Evolutionary conservation across 2,329 filamentous ascomycete species (phyloP).

Genomic region (Colletotrichum tanaceti): DNA sequence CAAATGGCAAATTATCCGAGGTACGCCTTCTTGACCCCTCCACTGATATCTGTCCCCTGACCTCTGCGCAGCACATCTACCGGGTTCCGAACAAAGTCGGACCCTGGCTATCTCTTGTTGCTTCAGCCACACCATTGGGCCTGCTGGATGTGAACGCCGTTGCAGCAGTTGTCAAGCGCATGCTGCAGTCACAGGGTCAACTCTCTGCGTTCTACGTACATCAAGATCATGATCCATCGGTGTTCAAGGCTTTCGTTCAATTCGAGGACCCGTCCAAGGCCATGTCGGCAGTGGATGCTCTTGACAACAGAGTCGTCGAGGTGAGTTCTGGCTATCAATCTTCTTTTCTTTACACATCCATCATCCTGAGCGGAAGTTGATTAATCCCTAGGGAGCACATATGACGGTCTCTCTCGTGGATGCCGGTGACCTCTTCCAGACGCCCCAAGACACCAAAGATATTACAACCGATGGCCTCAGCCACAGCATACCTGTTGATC

Average conservation of each 20-base stretch:
- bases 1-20: conserved; percentile 57
- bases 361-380: background rate
- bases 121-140: background rate
- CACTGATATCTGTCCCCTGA: background rate
- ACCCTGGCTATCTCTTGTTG: conserved; percentile 28
- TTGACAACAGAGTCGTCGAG: conserved; percentile 34
- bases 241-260: conserved; percentile 27
- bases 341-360: no score
- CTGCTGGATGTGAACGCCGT: conserved; percentile 17
- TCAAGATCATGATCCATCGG: conserved; percentile 11
- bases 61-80: conserved; percentile 29
- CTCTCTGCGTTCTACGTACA: conserved; percentile 23
- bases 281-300: conserved; percentile 13
- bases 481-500: background rate
- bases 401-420: conserved; percentile 29
- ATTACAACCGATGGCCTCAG: background rate
- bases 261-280: conserved; percentile 25
- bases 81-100: conserved; percentile 15
- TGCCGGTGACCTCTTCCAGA: background rate
- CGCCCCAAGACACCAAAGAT: background rate
- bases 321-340: background rate
- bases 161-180: conserved; percentile 25
- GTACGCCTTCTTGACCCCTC: conserved; percentile 43
- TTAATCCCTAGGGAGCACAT: conserved; percentile 8
- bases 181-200: conserved; percentile 30